These are phyloP conservation scores for Suillus lakei DNA, from an alignment of 768 basidiomycete genomes.

Conservation along the genomic window DNA sequence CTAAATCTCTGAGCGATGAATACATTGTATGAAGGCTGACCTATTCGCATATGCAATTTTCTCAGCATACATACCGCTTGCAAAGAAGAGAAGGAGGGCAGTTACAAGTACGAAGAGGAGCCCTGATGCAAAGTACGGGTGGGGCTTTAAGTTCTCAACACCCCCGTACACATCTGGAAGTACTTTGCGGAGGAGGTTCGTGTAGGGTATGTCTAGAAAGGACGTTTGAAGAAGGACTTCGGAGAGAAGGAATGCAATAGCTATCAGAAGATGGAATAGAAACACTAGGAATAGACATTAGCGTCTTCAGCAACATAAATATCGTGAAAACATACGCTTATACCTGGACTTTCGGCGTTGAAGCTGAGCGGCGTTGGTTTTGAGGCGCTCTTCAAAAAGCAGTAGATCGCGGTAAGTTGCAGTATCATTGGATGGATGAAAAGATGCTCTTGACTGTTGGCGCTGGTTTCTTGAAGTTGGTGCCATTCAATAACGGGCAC, in stretches of 20 bases:
- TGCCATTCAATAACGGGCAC: constrained; percentile 25
- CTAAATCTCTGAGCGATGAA: constrained; percentile 17
- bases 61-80: constrained; percentile 94
- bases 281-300: constrained; percentile 59
- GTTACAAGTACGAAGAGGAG: constrained; percentile 88
- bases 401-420: constrained; percentile 88
- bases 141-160: constrained; percentile 49
- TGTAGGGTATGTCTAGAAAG: constrained; percentile 67
- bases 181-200: constrained; percentile 48
- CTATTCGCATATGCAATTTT: constrained; percentile 96
- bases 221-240: constrained; percentile 77
- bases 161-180: constrained; percentile 56
- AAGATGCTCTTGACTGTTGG: constrained; percentile 40
- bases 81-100: constrained; percentile 92
- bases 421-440: constrained; percentile 70
- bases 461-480: constrained; percentile 27
- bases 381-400: constrained; percentile 95
- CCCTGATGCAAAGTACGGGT: constrained; percentile 79
- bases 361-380: constrained; percentile 85
- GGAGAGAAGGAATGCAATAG: constrained; percentile 72
- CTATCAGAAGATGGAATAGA: constrained; percentile 66
- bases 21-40: constrained; percentile 45
- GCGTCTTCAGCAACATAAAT: constrained; percentile 23
- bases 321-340: constrained; percentile 59
- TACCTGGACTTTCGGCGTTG: constrained; percentile 82